These are phyloP conservation scores for Monsonia emarginata DNA, from an alignment of 441 rosid species.

Conservation along the genomic window DNA sequence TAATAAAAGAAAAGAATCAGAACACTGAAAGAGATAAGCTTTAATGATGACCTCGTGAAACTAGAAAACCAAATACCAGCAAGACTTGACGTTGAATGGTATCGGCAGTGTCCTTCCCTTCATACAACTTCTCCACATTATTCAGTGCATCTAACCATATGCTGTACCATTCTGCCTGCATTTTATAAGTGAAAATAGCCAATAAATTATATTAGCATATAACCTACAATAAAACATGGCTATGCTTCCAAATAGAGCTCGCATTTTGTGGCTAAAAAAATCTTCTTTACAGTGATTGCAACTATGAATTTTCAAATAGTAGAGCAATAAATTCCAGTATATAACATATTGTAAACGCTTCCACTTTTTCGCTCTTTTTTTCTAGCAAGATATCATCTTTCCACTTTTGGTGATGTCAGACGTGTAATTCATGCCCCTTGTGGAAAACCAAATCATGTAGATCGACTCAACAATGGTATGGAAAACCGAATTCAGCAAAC, in stretches of 20 bases:
- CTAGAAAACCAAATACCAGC: slow-evolving; percentile 42
- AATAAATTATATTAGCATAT: slow-evolving; percentile 7
- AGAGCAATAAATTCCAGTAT: not conserved
- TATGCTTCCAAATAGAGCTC: not conserved
- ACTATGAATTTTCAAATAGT: not conserved
- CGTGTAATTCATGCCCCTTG: not conserved
- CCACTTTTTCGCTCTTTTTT: not conserved
- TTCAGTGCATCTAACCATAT: slow-evolving; percentile 58
- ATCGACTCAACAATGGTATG: not conserved
- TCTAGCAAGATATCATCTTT: not conserved
- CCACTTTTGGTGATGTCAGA: not conserved
- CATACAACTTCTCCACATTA: slow-evolving; percentile 53
- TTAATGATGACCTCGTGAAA: not conserved
- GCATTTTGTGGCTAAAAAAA: not conserved
- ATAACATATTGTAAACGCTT: not conserved
- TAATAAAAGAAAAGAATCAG: slow-evolving; percentile 19
- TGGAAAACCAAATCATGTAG: not conserved
- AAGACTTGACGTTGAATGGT: slow-evolving; percentile 60
- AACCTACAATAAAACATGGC: not conserved
- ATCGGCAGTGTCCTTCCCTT: slow-evolving; percentile 60
- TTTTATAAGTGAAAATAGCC: slow-evolving; percentile 15
- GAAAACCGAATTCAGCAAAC: not conserved
- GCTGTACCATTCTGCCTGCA: slow-evolving; percentile 82
- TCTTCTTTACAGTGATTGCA: not conserved
- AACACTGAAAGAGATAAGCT: slow-evolving; percentile 7